Evolutionary conservation across 2,329 filamentous ascomycete species (phyloP).

Genomic region (Boeremia exigua): DNA sequence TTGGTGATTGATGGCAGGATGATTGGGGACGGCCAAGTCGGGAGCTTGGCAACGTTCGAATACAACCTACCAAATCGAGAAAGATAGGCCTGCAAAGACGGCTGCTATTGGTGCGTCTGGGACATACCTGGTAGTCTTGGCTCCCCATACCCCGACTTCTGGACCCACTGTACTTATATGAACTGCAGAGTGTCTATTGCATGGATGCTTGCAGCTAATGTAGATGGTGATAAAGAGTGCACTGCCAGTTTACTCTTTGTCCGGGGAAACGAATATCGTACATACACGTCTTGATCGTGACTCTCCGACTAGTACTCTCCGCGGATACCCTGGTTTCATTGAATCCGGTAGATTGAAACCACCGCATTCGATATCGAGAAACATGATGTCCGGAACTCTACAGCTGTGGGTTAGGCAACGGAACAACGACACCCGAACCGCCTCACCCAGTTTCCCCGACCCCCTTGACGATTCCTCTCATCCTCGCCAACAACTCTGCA

Average conservation of each 20-base stretch:
- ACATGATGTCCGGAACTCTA: too few species aligned
- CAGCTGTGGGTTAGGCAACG: too few species aligned
- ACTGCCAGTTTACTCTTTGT: too few species aligned
- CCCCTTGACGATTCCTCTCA: conserved; percentile 23
- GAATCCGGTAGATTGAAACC: too few species aligned
- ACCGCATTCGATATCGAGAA: too few species aligned
- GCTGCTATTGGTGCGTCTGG: conserved; percentile 4
- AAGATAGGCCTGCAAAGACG: background rate
- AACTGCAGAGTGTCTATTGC: background rate
- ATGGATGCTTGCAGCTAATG: background rate
- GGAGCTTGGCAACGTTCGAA: conserved; percentile 4
- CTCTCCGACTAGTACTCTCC: too few species aligned
- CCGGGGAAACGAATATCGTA: too few species aligned
- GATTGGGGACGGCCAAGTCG: conserved; percentile 10
- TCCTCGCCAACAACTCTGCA: conserved; percentile 31
- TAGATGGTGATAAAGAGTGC: too few species aligned
- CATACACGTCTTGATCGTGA: too few species aligned
- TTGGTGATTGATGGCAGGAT: background rate
- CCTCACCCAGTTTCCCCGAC: conserved; percentile 1
- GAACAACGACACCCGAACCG: too few species aligned
- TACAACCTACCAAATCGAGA: background rate
- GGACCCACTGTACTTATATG: background rate
- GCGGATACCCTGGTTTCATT: too few species aligned
- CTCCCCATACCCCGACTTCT: background rate
- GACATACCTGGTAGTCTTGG: background rate